phyloP scores from a whole-genome alignment of 2,329 filamentous ascomycete species.

The Beauveria bassiana region DNA sequence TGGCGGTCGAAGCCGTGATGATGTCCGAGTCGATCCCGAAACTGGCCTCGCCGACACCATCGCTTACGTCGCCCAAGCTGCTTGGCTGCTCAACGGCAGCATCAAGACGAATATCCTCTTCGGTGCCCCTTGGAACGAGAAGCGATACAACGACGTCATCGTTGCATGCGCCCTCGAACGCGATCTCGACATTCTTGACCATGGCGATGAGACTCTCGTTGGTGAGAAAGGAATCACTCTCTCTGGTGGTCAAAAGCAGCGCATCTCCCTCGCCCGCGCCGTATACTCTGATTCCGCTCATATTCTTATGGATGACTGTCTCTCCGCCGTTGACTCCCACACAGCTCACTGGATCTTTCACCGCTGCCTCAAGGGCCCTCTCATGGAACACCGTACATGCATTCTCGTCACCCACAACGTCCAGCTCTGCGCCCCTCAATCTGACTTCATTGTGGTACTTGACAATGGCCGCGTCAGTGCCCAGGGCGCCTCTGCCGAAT shows the following conservation, averaged over 20 bases:
- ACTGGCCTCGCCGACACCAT: conserved; percentile 86
- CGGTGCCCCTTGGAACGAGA: conserved; percentile 68
- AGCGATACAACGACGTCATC: conserved; percentile 80
- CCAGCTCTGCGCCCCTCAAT: conserved; percentile 72
- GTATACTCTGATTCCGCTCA: conserved; percentile 94
- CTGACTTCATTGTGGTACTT: conserved; percentile 74
- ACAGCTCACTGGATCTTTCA: conserved; percentile 98
- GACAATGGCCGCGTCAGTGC: conserved; percentile 75
- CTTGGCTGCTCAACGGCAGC: conserved; percentile 92
- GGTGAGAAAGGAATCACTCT: conserved; percentile 96
- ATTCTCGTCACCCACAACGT: conserved; percentile 95
- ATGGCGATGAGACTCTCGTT: conserved; percentile 86
- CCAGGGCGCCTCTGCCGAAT: conserved; percentile 69
- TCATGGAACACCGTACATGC: conserved; percentile 86
- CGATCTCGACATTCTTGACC: conserved; percentile 85
- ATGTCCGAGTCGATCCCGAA: conserved; percentile 70
- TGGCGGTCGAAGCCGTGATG: conserved; percentile 76
- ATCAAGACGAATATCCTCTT: conserved; percentile 97
- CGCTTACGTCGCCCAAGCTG: conserved; percentile 93
- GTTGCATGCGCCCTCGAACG: conserved; percentile 85
- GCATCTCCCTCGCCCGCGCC: conserved; percentile 91
- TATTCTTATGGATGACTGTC: conserved; percentile 84
- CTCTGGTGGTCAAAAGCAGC: conserved; percentile 94
- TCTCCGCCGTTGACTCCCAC: conserved; percentile 95
- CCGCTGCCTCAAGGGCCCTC: conserved; percentile 78